These are phyloP conservation scores for Cryptosporidium baileyi DNA, from an alignment of 169 alveolate genomes.

Conservation along the genomic window DNA sequence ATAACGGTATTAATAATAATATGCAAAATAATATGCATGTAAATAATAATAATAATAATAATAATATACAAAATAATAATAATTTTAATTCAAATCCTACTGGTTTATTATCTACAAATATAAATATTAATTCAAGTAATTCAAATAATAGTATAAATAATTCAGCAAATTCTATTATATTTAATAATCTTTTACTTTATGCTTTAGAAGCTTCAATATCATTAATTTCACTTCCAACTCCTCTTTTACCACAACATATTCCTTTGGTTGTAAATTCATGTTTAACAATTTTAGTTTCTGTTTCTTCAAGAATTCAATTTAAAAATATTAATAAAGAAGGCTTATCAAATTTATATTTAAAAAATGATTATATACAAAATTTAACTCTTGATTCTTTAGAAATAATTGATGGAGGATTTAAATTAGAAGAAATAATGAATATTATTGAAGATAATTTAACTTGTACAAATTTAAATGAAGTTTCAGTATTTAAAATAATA, in stretches of 20 bases:
- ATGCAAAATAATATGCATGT: background rate
- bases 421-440: constrained; percentile 23
- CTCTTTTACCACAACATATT: constrained; percentile 36
- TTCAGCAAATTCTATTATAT: background rate
- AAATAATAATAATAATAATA: background rate
- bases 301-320: constrained; percentile 57
- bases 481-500: constrained; percentile 25
- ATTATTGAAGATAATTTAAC: constrained; percentile 44
- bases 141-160: background rate
- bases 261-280: constrained; percentile 60
- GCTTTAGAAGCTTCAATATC: constrained; percentile 59
- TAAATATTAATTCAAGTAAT: background rate
- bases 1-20: background rate
- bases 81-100: background rate
- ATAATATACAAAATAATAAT: background rate
- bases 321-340: background rate
- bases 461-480: constrained; percentile 6
- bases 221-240: constrained; percentile 46
- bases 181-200: constrained; percentile 33
- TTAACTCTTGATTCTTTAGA: background rate
- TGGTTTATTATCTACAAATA: background rate
- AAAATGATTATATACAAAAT: background rate
- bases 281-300: constrained; percentile 46
- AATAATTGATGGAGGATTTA: constrained; percentile 36
- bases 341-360: background rate